Evolutionary conservation across 2,329 filamentous ascomycete species (phyloP).

Genomic region (Bimuria novae-zelandiae): DNA sequence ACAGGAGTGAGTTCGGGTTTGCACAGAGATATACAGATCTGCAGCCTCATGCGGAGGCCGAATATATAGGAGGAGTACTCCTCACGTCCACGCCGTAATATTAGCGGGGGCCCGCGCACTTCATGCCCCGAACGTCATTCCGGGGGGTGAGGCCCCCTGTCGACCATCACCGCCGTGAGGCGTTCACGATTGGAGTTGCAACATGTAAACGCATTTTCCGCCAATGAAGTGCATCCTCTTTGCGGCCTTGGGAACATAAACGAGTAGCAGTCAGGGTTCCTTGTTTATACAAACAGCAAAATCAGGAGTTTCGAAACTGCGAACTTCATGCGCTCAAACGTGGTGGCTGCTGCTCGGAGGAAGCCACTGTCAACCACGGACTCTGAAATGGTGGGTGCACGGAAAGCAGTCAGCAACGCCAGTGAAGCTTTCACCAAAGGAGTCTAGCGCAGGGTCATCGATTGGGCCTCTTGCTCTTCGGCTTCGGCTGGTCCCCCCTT

Average conservation of each 20-base stretch:
- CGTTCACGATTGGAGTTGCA: slow-evolving; percentile 5
- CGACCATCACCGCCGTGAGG: slow-evolving; percentile 7
- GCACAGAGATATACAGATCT: slow-evolving; percentile 7
- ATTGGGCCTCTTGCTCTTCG: slow-evolving; percentile 4
- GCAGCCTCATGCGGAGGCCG: slow-evolving; percentile 9
- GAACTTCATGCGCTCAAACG: slow-evolving; percentile 11
- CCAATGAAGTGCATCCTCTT: slow-evolving; percentile 6
- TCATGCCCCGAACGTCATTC: slow-evolving; percentile 5
- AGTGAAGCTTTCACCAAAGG: not conserved
- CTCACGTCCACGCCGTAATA: slow-evolving; percentile 6
- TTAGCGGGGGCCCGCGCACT: slow-evolving; percentile 7
- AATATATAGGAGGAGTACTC: slow-evolving; percentile 7
- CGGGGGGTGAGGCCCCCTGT: slow-evolving; percentile 7
- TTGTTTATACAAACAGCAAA: slow-evolving; percentile 12
- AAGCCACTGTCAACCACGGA: slow-evolving; percentile 8
- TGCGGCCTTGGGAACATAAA: slow-evolving; percentile 1
- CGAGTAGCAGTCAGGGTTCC: not conserved
- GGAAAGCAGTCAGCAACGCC: not conserved
- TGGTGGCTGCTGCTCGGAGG: slow-evolving; percentile 5
- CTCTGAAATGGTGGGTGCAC: slow-evolving; percentile 3
- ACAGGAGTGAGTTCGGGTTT: not conserved
- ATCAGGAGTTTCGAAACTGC: slow-evolving; percentile 13
- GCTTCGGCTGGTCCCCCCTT: slow-evolving; percentile 14
- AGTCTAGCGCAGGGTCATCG: slow-evolving; percentile 9
- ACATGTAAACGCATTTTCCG: not conserved